These are phyloP conservation scores for Helicostylum pulchrum DNA, from an alignment of 192 early-diverging fungal genomes.

Conservation along the genomic window DNA sequence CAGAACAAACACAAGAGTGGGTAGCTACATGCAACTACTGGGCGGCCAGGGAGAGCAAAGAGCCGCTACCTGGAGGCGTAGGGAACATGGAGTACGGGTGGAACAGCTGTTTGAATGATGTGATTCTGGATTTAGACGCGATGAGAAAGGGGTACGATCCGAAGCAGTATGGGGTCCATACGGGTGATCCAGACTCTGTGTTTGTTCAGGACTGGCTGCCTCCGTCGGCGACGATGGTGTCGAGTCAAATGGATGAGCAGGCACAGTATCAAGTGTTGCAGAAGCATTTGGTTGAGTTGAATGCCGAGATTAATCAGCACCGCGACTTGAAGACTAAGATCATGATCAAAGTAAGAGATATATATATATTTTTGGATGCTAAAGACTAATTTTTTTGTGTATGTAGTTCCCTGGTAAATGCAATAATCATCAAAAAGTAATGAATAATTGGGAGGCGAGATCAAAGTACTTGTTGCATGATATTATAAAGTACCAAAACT, in stretches of 20 bases:
- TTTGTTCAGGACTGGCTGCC: constrained; percentile 47
- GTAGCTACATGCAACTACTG: constrained; percentile 87
- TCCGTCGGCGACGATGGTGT: constrained; percentile 39
- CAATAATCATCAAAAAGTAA: constrained; percentile 56
- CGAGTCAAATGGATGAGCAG: constrained; percentile 33
- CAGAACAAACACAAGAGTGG: constrained; percentile 74
- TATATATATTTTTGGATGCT: too few species aligned
- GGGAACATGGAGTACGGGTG: constrained; percentile 94
- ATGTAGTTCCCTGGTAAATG: constrained; percentile 51
- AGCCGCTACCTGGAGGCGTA: constrained; percentile 81
- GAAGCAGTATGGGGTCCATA: constrained; percentile 12
- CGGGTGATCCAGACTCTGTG: constrained; percentile 34
- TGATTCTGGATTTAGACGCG: constrained; percentile 15
- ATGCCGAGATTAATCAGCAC: constrained; percentile 65
- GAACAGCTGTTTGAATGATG: constrained; percentile 50
- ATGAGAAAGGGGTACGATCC: background rate
- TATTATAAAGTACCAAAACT: constrained; percentile 80
- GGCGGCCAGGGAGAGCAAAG: constrained; percentile 86
- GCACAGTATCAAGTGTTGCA: constrained; percentile 59
- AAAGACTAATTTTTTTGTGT: too few species aligned
- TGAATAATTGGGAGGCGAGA: constrained; percentile 75
- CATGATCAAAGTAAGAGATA: constrained; percentile 25
- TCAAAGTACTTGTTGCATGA: constrained; percentile 72
- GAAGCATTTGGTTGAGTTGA: constrained; percentile 57
- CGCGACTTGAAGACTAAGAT: constrained; percentile 49